These are phyloP conservation scores for Lodderomyces jiufengensis DNA, from an alignment of 1,139 yeast genomes.

Conservation along the genomic window DNA sequence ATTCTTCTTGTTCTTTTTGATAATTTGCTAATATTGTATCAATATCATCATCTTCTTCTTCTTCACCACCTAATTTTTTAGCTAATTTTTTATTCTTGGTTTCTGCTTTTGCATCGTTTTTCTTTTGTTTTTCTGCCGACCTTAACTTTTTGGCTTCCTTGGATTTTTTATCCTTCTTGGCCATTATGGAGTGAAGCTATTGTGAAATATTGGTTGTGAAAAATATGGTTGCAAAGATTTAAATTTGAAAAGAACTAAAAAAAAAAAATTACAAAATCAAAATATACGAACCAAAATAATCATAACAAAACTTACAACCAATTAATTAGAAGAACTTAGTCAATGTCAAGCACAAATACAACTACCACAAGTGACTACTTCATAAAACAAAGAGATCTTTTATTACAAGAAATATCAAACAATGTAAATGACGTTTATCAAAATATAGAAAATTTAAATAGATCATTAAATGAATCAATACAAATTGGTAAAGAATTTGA, in stretches of 20 bases:
- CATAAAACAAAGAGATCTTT: constrained; percentile 42
- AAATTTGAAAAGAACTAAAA: constrained; percentile 6
- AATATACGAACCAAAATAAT: constrained; percentile 2
- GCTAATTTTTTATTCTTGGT: constrained; percentile 69
- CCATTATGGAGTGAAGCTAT: constrained; percentile 62
- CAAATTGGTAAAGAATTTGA: constrained; percentile 48
- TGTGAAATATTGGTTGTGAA: background rate
- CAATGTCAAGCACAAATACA: constrained; percentile 5
- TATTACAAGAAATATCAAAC: constrained; percentile 41
- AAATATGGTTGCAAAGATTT: constrained; percentile 5
- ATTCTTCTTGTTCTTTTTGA: constrained; percentile 74
- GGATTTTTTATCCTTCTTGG: constrained; percentile 78
- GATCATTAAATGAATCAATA: constrained; percentile 39
- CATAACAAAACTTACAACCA: background rate
- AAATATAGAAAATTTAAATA: constrained; percentile 39
- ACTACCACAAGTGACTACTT: constrained; percentile 19
- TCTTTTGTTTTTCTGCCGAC: constrained; percentile 78
- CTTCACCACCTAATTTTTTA: constrained; percentile 60
- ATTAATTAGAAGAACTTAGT: no score
- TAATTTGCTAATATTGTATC: constrained; percentile 79
- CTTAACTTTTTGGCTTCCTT: constrained; percentile 92
- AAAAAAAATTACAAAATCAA: constrained; percentile 7
- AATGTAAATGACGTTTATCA: constrained; percentile 40
- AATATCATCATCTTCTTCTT: constrained; percentile 84
- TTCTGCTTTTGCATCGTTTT: constrained; percentile 71